Base-by-base conservation (phyloP, 2,329 filamentous ascomycete species). In the Didymosphaeria variabile region DNA sequence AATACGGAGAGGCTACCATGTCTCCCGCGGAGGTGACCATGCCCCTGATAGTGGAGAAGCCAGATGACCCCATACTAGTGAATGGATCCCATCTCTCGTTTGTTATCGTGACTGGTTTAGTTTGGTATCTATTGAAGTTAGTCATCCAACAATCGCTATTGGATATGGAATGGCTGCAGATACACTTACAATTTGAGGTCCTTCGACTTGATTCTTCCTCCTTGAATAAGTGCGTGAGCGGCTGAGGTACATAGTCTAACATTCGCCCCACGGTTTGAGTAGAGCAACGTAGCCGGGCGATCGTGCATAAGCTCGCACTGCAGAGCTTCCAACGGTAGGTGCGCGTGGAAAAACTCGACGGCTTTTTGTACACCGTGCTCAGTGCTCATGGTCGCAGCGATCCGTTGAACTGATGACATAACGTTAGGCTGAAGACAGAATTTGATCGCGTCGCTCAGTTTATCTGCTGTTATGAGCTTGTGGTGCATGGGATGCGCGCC, bases 41-140 rank as follows among this genome's bases (percentile, higher is more conserved):
- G 19, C 85, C 82, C 1, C 83, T 82, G 1, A 88, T 72, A 0
- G 84, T 85, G 7, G 82, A 81, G 21, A 85, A 79, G 5, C 89
- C 63, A 0, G 88, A 88, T 4, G 86, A 86, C 2, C 84, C 83
- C 5, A 86, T 80, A 4, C 88, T 88, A 0, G 88, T 90, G n/a
- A 92, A 78, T 0, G 90, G 90, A 70, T 91, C 90, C 8, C 89
- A 81, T 19, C 79, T 70, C 1, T 64, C 60, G 44, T 73, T 73
- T 6, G 75, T 71, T 26, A 81, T 80, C 19, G 62, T 51, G 19
- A 77, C 67, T 1, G 69, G 67, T 3, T 71, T 63, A 10, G 64
- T 65, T 55, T 66, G 57, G 58, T 68, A 57, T n/a, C 66, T 69
- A 21, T 9, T 1, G 31, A 21, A 7, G 42, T 62, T n/a, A 60